phyloP scores from a whole-genome alignment of 495 filamentous ascomycete species.

The Daldinia vernicosa region DNA sequence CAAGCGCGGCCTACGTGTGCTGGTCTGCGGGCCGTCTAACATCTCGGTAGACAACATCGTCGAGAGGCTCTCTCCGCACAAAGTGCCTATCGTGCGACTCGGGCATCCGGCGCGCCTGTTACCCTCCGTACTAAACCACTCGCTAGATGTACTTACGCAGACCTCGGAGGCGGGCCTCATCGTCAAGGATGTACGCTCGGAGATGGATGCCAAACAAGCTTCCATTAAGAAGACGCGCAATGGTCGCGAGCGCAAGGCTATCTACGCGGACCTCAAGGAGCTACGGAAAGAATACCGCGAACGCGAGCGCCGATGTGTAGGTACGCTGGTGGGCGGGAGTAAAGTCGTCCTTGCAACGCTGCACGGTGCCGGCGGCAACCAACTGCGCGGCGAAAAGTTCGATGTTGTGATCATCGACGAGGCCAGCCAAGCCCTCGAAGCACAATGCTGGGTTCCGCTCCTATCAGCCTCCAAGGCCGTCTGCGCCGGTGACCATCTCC shows the following conservation, averaged over 20 bases:
- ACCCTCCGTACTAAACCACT: slow-evolving; percentile 87
- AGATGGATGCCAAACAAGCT: slow-evolving; percentile 92
- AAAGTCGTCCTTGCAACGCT: slow-evolving; percentile 92
- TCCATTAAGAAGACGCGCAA: slow-evolving; percentile 86
- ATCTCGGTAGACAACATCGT: slow-evolving; percentile 99
- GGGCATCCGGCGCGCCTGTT: slow-evolving; percentile 93
- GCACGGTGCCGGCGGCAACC: slow-evolving; percentile 89
- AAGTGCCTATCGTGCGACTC: slow-evolving; percentile 86
- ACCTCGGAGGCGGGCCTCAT: slow-evolving; percentile 89
- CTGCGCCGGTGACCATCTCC: slow-evolving; percentile 92
- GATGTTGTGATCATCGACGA: slow-evolving; percentile 97
- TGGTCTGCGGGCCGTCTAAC: slow-evolving; percentile 96
- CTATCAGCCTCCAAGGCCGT: slow-evolving; percentile 83
- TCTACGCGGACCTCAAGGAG: slow-evolving; percentile 85
- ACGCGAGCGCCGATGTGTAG: slow-evolving; percentile 82
- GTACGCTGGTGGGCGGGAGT: slow-evolving; percentile 74
- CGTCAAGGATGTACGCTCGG: slow-evolving; percentile 87
- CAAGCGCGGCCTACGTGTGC: slow-evolving; percentile 71
- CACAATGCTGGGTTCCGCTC: slow-evolving; percentile 97
- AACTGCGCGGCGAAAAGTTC: slow-evolving; percentile 81
- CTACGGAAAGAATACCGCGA: slow-evolving; percentile 89
- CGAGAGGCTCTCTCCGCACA: slow-evolving; percentile 84
- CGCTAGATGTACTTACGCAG: slow-evolving; percentile 89
- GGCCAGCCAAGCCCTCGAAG: slow-evolving; percentile 93
- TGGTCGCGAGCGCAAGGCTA: slow-evolving; percentile 79